Base-by-base conservation (phyloP, 441 rosid species). In the Syzygium malaccense region DNA sequence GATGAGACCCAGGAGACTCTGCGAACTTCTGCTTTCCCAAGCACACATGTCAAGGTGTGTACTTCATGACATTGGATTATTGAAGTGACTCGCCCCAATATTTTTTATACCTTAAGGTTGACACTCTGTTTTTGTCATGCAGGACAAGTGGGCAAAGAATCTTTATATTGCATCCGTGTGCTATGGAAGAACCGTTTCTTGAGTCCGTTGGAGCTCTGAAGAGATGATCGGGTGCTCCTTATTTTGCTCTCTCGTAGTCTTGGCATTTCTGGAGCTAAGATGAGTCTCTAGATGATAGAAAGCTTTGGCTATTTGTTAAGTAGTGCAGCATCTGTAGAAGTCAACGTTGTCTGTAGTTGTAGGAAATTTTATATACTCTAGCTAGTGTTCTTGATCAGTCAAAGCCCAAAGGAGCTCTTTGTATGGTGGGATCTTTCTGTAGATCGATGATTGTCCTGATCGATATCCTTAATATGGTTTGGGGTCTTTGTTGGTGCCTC, bases 1-100 rank as follows among this genome's bases (percentile, higher is more conserved):
- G 98, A 97, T 90, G 99, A 97, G 91, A 97, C 98, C 51, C 99
- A 97, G 91, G 99, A 96, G 94, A 95, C 99, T 86, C 95, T 96
- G 55, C 96, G 99, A 30, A 97, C 99, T 86, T 95, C 98, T 84
- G 96, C 96, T 91, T 97, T 97, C 90, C 99, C 99, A 23, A 97
- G 98, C 91, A 93, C 96, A 90, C 98, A 96, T 94, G 96, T 96
- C 88, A 97, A 96, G 99, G 99, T 97, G 89, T 85, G 83, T 80
- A 17, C 49, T 68, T 55, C 28, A 75, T 9, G 18, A 14, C 80
- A 37, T 75, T 41, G 13, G 83, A 23, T 41, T 37, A 12, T 75
- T 75, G 51, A 23, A 41, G 17, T 75, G n/a, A 41, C n/a, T 41
- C 7, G n/a, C 51, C 83, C 80, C 53, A 41, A 23, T 41, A 37